Evolutionary conservation across 2,329 filamentous ascomycete genomes (phyloP).

Genomic region (Trichophyton schoenleinii): DNA sequence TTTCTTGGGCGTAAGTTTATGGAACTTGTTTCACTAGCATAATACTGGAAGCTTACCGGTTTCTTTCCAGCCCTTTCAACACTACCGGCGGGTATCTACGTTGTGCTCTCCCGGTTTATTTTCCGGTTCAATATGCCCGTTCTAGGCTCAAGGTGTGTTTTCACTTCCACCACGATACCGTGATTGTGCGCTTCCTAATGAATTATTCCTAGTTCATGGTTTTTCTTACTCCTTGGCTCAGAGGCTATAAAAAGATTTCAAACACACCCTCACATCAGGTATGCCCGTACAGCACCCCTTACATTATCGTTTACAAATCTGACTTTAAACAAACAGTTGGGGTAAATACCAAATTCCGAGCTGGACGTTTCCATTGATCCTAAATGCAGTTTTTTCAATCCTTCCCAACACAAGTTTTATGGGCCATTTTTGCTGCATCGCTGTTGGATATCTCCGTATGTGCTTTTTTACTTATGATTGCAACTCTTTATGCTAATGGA

Average conservation of each 20-base stretch:
- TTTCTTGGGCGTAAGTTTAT: constrained; percentile 73
- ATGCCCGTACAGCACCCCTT: constrained; percentile 11
- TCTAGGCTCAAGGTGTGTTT: constrained; percentile 64
- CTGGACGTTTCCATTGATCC: constrained; percentile 75
- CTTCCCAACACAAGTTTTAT: constrained; percentile 71
- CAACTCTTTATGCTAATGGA: constrained; percentile 7
- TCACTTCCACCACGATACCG: too few relatives aligned
- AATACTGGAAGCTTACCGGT: neutral
- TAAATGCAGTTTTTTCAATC: constrained; percentile 61
- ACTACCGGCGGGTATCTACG: constrained; percentile 70
- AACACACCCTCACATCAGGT: constrained; percentile 63
- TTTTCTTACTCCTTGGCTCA: constrained; percentile 72
- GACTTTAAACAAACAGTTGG: constrained; percentile 32
- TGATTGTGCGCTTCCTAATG: neutral
- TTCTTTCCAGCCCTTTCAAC: constrained; percentile 53
- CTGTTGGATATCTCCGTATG: constrained; percentile 75
- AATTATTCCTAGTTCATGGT: constrained; percentile 57
- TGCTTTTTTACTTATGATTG: neutral
- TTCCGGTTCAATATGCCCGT: constrained; percentile 60
- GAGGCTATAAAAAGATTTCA: constrained; percentile 80
- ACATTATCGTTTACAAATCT: neutral
- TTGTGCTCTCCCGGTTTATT: constrained; percentile 62
- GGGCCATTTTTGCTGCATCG: constrained; percentile 74
- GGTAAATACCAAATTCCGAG: constrained; percentile 66
- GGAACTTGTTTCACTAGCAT: neutral